Evolutionary conservation across 2,329 filamentous ascomycete species (phyloP).

Genomic region (Xylariomycetidae sp.): DNA sequence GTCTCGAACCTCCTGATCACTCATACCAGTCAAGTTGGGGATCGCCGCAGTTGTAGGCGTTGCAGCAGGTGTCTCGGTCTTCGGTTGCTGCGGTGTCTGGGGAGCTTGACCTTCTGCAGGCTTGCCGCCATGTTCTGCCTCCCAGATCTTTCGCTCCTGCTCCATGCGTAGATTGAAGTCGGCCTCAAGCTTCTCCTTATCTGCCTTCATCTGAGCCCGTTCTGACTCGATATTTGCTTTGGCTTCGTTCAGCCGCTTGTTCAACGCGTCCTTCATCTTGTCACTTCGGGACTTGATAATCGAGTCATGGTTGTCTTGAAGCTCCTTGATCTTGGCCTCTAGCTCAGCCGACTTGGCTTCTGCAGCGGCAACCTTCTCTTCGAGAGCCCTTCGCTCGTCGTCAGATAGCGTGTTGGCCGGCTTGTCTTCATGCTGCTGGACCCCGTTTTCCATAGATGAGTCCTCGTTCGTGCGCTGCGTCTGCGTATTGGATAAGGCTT

Average conservation of each 20-base stretch:
- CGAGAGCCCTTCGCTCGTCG: slow-evolving; percentile 53
- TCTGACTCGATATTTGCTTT: slow-evolving; percentile 39
- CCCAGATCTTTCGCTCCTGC: slow-evolving; percentile 26
- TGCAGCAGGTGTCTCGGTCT: slow-evolving; percentile 26
- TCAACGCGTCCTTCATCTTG: slow-evolving; percentile 62
- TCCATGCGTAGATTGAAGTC: slow-evolving; percentile 33
- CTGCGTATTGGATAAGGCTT: slow-evolving; percentile 41
- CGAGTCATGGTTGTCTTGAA: slow-evolving; percentile 55
- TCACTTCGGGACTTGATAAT: slow-evolving; percentile 61
- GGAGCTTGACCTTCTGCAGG: slow-evolving; percentile 18
- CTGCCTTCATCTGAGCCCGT: slow-evolving; percentile 56
- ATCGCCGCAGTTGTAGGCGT: slow-evolving; percentile 26
- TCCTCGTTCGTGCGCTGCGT: slow-evolving; percentile 21
- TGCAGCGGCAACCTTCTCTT: slow-evolving; percentile 55
- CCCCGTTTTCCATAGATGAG: slow-evolving; percentile 24
- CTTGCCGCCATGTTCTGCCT: slow-evolving; percentile 17
- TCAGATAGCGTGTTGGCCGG: slow-evolving; percentile 37
- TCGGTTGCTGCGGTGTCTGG: slow-evolving; percentile 35
- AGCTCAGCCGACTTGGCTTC: slow-evolving; percentile 58
- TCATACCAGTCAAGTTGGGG: slow-evolving; percentile 41
- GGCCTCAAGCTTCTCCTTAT: slow-evolving; percentile 55
- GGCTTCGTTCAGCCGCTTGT: slow-evolving; percentile 65
- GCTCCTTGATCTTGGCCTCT: slow-evolving; percentile 56
- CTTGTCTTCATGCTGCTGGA: slow-evolving; percentile 13
- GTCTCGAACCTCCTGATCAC: slow-evolving; percentile 50